Evolutionary conservation across 2,329 filamentous ascomycete genomes (phyloP).

Genomic region (Ilyonectria destructans): DNA sequence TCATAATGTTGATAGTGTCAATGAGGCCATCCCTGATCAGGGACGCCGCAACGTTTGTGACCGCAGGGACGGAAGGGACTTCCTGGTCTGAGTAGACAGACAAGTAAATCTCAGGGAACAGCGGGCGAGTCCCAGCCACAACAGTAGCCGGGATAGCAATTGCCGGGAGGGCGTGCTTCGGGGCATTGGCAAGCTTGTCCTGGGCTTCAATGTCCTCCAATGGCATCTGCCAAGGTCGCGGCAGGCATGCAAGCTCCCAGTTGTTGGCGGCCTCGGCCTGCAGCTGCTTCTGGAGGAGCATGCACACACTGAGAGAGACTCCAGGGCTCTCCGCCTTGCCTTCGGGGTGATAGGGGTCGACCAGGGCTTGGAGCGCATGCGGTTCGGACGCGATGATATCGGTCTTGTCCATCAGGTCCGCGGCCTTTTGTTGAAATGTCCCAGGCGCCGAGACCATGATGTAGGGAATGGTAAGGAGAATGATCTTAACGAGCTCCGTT

Average conservation of each 20-base stretch:
- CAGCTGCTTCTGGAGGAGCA: slow-evolving; percentile 88
- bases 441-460: slow-evolving; percentile 82
- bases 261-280: slow-evolving; percentile 81
- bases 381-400: slow-evolving; percentile 94
- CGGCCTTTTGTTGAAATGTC: slow-evolving; percentile 81
- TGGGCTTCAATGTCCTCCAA: slow-evolving; percentile 73
- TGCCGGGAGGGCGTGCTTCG: slow-evolving; percentile 84
- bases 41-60: slow-evolving; percentile 83
- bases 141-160: slow-evolving; percentile 85
- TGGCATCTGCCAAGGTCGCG: slow-evolving; percentile 78
- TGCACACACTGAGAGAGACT: slow-evolving; percentile 79
- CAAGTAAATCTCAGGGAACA: slow-evolving; percentile 95
- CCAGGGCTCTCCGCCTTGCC: slow-evolving; percentile 75
- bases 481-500: slow-evolving; percentile 96
- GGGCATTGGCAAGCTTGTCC: slow-evolving; percentile 71
- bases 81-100: slow-evolving; percentile 93
- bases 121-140: slow-evolving; percentile 79
- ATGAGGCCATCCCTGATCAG: slow-evolving; percentile 88
- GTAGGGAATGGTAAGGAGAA: slow-evolving; percentile 94
- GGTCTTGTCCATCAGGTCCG: slow-evolving; percentile 90
- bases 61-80: slow-evolving; percentile 88
- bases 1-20: slow-evolving; percentile 93
- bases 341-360: slow-evolving; percentile 86
- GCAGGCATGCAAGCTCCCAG: slow-evolving; percentile 82
- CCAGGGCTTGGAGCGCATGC: slow-evolving; percentile 86